These are phyloP conservation scores for Conidiobolus incongruus DNA, from an alignment of 371 early-diverging fungal genomes.

Conservation along the genomic window DNA sequence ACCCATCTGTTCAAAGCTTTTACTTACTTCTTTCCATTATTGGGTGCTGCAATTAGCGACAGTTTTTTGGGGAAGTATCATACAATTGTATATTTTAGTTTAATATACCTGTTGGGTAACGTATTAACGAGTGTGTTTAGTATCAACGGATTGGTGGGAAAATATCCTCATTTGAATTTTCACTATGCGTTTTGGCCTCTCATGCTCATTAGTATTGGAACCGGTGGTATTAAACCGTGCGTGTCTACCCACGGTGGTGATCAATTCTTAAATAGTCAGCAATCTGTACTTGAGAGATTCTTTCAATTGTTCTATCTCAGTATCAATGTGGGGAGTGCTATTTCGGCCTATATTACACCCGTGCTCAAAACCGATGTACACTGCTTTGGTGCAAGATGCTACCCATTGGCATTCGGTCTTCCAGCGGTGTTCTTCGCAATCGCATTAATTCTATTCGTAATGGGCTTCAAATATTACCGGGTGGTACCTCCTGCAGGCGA, in stretches of 20 bases:
- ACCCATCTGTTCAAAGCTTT: slow-evolving; percentile 2
- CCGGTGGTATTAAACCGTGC: slow-evolving; percentile 23
- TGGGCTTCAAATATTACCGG: slow-evolving; percentile 24
- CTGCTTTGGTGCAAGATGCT: slow-evolving; percentile 9
- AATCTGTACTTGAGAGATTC: slow-evolving; percentile 5
- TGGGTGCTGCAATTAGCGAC: background rate
- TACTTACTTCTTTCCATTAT: background rate
- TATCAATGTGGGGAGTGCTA: slow-evolving; percentile 3
- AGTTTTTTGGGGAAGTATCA: slow-evolving; percentile 19
- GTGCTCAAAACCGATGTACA: slow-evolving; percentile 14
- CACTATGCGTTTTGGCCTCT: background rate
- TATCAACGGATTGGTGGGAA: background rate
- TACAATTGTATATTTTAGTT: slow-evolving; percentile 21
- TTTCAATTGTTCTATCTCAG: slow-evolving; percentile 3
- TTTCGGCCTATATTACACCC: slow-evolving; percentile 12
- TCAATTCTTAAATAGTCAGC: slow-evolving; percentile 9
- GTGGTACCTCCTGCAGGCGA: slow-evolving; percentile 21
- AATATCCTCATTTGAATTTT: no score
- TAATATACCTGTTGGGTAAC: background rate
- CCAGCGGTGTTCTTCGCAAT: slow-evolving; percentile 5
- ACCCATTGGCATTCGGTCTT: background rate
- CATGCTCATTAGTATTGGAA: background rate
- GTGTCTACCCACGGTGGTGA: slow-evolving; percentile 34
- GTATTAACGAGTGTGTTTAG: background rate
- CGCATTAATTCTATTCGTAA: slow-evolving; percentile 16